A percentile compares a stretch with the other conserved stretches of the same genome.
phyloP scores from a whole-genome alignment of 805 yeast species.

The Saccharomycopsis microspora region DNA sequence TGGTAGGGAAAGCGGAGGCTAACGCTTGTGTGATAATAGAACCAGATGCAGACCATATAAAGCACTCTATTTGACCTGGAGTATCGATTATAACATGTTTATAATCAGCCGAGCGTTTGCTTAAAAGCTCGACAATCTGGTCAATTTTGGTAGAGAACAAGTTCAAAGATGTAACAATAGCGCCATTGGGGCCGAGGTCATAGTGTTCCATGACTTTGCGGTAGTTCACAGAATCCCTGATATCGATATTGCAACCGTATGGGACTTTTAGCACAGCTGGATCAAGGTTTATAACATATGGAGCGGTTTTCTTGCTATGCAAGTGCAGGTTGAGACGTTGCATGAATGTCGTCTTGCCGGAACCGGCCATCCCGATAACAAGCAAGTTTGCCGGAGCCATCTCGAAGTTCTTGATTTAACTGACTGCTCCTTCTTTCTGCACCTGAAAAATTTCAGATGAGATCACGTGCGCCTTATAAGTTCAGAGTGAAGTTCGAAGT shows the following conservation, averaged over 20 bases:
- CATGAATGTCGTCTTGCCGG: constrained; percentile 97
- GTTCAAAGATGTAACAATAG: constrained; percentile 90
- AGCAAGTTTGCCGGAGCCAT: constrained; percentile 25
- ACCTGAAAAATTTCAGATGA: background rate
- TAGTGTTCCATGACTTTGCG: constrained; percentile 95
- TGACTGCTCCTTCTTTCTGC: background rate
- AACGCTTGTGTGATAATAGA: constrained; percentile 92
- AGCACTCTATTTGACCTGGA: constrained; percentile 98
- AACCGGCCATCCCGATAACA: constrained; percentile 41
- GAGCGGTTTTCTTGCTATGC: constrained; percentile 59
- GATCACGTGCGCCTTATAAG: no score
- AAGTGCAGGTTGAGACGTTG: constrained; percentile 87
- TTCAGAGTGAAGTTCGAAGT: no score
- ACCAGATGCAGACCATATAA: constrained; percentile 98
- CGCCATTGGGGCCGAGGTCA: constrained; percentile 95
- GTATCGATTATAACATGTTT: constrained; percentile 84
- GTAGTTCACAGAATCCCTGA: constrained; percentile 91
- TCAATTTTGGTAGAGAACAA: constrained; percentile 91
- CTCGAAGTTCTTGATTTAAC: background rate
- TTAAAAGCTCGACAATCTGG: constrained; percentile 80
- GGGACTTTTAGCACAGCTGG: constrained; percentile 96
- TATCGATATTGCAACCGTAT: constrained; percentile 88
- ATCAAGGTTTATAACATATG: constrained; percentile 88
- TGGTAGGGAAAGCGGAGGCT: constrained; percentile 92
- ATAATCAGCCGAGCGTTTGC: constrained; percentile 48